Evolutionary conservation across 2,329 filamentous ascomycete species (phyloP), one percentile per base, ranked within the genome.

Genomic region (Hortaea werneckii): DNA sequence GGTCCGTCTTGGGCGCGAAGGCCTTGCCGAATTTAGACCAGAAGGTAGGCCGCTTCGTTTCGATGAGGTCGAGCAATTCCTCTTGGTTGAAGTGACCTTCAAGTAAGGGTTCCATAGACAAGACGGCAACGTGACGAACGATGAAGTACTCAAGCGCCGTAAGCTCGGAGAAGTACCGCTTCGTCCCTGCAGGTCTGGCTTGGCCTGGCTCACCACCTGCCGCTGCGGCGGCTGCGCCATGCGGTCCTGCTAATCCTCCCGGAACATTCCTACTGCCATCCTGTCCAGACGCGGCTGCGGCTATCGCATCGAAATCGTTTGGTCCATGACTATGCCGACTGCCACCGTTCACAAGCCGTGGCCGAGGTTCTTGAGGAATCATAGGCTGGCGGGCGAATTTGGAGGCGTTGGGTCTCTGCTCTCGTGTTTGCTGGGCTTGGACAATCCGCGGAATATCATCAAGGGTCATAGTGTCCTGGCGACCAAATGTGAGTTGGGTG

Each of bases 21-120:
- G 89, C 90, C 63, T 95, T 95, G 51, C 89, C 90, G 52, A 98
- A 89, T 58, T 95, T 95, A 65, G 90, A 92, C 92, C 92, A 98
- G 67, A 98, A 95, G 0, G 87, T 96, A 26, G 87, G 81, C 51
- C 95, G 94, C 60, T 87, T 83, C 2, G 87, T 87, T 66, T 98
- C 92, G 51, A 98, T 96, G 42, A 98, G 79, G 50, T 86, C 81
- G 10, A 96, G 77, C 1, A 98, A 74, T 61, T 98, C 92, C 54
- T 96, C 92, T 48, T 96, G 76, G n/a, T 83, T 85, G 66, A 96
- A 96, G 56, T 94, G 82, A 3, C 82, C 80, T 57, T 94, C 88
- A 5, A 98, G 75, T 65, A 96, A 75, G 5, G 92, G 88, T 54
- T 95, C 87, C 82, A 98, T 94, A 1, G 87, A 90, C 48, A 98